Conservation (phyloP, 768 basidiomycete genomes). For the Hemileccinum impolitum region DNA sequence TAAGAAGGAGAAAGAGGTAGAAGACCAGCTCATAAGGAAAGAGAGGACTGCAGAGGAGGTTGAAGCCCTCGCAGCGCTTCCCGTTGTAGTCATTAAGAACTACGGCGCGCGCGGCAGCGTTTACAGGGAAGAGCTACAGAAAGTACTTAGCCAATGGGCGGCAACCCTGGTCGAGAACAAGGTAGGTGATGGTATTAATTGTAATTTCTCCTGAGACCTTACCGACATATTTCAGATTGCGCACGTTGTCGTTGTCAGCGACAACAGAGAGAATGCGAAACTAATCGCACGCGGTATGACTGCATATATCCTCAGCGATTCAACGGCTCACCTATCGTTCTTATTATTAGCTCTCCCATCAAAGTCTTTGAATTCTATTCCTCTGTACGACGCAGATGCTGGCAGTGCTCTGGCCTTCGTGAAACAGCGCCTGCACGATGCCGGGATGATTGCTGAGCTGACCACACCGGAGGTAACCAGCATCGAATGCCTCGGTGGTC, state of each 20-base stretch:
- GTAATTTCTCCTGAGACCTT: not conserved
- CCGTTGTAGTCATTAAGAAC: conserved; percentile 84
- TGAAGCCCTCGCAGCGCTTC: conserved; percentile 59
- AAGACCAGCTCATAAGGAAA: conserved; percentile 30
- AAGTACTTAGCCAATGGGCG: conserved; percentile 80
- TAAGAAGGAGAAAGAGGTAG: conserved; percentile 27
- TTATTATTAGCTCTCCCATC: conserved; percentile 65
- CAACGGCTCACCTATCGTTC: not conserved
- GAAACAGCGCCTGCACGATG: conserved; percentile 67
- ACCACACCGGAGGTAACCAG: conserved; percentile 51
- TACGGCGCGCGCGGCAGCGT: conserved; percentile 59
- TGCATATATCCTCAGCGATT: not conserved
- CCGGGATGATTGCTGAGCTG: conserved; percentile 50
- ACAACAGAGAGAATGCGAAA: conserved; percentile 86
- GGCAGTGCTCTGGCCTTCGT: conserved; percentile 79
- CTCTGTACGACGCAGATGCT: conserved; percentile 82
- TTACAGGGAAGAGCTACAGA: conserved; percentile 67
- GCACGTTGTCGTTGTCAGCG: conserved; percentile 87
- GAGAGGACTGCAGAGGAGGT: conserved; percentile 40
- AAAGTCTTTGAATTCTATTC: conserved; percentile 75
- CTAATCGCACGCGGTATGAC: conserved; percentile 70
- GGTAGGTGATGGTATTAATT: conserved; percentile 36
- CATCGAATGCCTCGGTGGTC: conserved; percentile 80
- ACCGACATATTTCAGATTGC: conserved; percentile 57
- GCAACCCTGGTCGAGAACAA: conserved; percentile 78